Evolutionary conservation across 805 yeast genomes (phyloP).

Genomic region (Candida verbasci): DNA sequence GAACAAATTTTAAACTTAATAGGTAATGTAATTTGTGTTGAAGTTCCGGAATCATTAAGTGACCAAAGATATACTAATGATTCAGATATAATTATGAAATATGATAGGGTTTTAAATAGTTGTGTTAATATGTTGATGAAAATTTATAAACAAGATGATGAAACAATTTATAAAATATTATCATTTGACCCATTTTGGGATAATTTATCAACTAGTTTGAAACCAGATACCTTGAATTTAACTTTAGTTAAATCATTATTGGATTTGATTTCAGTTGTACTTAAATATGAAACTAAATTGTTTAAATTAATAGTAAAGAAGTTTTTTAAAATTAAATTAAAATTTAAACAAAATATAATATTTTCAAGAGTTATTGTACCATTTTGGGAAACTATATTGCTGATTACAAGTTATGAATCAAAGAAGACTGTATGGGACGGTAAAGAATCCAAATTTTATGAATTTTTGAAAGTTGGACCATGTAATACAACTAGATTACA

Average conservation of each 20-base stretch:
- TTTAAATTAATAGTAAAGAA: conserved; percentile 42
- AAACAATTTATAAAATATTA: conserved; percentile 18
- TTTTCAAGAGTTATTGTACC: conserved; percentile 46
- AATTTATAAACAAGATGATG: conserved; percentile 15
- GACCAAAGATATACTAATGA: conserved; percentile 68
- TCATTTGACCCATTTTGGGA: conserved; percentile 32
- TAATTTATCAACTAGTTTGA: conserved; percentile 19
- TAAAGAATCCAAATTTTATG: conserved; percentile 43
- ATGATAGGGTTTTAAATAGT: conserved; percentile 50
- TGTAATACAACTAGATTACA: conserved; percentile 44
- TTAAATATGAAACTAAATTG: conserved; percentile 13
- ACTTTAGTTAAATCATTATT: conserved; percentile 28
- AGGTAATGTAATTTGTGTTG: conserved; percentile 48
- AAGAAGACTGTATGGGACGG: conserved; percentile 51
- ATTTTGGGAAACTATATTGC: conserved; percentile 44
- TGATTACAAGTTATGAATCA: conserved; percentile 27
- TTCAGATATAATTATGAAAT: conserved; percentile 65
- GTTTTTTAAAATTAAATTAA: conserved; percentile 41
- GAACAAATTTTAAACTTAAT: conserved; percentile 53
- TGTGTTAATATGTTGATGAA: conserved; percentile 46
- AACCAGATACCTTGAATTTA: conserved; percentile 23
- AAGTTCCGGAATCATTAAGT: conserved; percentile 59
- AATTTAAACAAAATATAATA: conserved; percentile 24
- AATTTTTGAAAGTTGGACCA: conserved; percentile 49
- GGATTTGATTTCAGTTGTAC: conserved; percentile 17